These are phyloP conservation scores for Globisporangium nunn DNA, from an alignment of 352 stramenopile species.

Conservation along the genomic window DNA sequence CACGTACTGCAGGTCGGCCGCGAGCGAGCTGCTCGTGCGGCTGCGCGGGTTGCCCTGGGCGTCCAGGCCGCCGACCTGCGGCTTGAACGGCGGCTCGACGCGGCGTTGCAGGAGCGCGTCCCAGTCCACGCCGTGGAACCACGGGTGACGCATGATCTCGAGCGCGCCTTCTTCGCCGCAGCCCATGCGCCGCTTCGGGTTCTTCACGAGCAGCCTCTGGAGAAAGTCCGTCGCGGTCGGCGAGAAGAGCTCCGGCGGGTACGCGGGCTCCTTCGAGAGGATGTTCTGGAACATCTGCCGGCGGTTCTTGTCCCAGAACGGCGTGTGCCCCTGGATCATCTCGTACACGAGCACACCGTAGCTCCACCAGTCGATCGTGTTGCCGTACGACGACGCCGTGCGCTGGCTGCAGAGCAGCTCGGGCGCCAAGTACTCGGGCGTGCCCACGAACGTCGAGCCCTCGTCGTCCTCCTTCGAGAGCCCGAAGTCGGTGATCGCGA, in stretches of 20 bases:
- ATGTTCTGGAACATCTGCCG: constrained; percentile 86
- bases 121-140: constrained; percentile 77
- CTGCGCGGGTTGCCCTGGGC: constrained; percentile 21
- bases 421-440: constrained; percentile 77
- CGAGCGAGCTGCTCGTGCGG: constrained; percentile 39
- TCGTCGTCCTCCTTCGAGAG: constrained; percentile 83
- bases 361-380: constrained; percentile 87
- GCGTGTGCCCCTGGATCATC: constrained; percentile 82
- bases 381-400: constrained; percentile 72
- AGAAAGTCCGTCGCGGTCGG: constrained; percentile 60
- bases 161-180: constrained; percentile 49
- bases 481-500: constrained; percentile 86
- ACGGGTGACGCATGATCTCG: constrained; percentile 82
- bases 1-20: constrained; percentile 69
- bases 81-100: constrained; percentile 67
- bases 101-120: constrained; percentile 54
- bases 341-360: constrained; percentile 84
- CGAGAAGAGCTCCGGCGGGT: constrained; percentile 57
- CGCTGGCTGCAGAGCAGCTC: constrained; percentile 72
- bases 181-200: constrained; percentile 54
- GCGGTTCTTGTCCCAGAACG: constrained; percentile 83
- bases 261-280: constrained; percentile 59
- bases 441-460: constrained; percentile 78
- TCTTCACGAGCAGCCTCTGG: constrained; percentile 64
- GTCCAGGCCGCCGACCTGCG: constrained; percentile 24